A percentile compares a stretch with the other conserved stretches of the same genome.
Conservation (phyloP, 1,284 basidiomycete genomes). For the Boletus semigastroideus region DNA sequence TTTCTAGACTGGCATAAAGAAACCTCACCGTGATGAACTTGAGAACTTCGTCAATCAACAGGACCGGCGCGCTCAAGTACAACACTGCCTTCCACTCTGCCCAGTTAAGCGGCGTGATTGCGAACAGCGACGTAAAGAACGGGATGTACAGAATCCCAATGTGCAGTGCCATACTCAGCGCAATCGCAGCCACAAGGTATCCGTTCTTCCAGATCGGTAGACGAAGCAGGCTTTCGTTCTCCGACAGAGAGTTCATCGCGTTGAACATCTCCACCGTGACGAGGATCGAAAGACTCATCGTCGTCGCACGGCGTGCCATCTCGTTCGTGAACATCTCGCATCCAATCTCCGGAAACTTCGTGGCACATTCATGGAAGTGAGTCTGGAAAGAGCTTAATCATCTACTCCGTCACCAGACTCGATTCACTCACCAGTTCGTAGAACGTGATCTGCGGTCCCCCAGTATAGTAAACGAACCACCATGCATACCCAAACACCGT, state of each 20-base stretch:
- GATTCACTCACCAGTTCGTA: conserved; percentile 77
- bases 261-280: conserved; percentile 99
- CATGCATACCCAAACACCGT: conserved; percentile 98
- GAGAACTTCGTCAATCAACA: conserved; percentile 88
- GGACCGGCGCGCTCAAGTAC: conserved; percentile 83
- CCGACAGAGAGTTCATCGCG: conserved; percentile 98
- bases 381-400: conserved; percentile 53
- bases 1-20: background rate
- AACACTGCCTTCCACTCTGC: conserved; percentile 95
- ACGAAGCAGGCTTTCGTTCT: conserved; percentile 90
- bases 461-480: conserved; percentile 95
- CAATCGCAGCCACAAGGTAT: conserved; percentile 86
- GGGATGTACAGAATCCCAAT: conserved; percentile 95
- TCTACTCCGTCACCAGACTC: conserved; percentile 1
- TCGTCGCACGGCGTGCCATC: conserved; percentile 86
- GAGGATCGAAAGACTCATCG: conserved; percentile 92
- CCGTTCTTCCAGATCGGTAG: conserved; percentile 94
- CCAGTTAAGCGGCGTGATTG: conserved; percentile 90
- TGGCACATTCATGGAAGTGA: conserved; percentile 89
- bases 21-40: conserved; percentile 78
- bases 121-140: conserved; percentile 89
- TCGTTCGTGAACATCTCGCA: conserved; percentile 92
- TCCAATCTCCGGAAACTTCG: conserved; percentile 83
- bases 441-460: conserved; percentile 92
- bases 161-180: conserved; percentile 89